Evolutionary conservation across 2,329 filamentous ascomycete genomes (phyloP).

Genomic region (Fusarium xylarioides): DNA sequence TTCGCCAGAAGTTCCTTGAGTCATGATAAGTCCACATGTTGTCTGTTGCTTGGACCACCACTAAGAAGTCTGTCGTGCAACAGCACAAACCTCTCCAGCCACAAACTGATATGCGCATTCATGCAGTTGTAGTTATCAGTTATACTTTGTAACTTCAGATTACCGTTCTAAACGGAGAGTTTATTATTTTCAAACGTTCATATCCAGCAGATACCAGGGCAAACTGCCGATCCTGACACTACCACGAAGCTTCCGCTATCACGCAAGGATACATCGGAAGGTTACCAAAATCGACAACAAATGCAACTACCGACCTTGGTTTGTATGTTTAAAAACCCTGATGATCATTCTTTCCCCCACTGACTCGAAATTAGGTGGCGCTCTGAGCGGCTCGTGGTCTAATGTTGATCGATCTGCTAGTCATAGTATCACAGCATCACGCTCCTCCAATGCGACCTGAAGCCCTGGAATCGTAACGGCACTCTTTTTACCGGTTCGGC

Average conservation of each 20-base stretch:
- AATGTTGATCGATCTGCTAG: slow-evolving; percentile 20
- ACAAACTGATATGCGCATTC: background rate
- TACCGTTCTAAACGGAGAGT: background rate
- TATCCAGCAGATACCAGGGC: background rate
- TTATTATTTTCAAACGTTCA: background rate
- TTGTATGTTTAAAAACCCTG: background rate
- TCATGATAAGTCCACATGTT: background rate
- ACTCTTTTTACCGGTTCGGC: background rate
- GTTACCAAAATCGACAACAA: background rate
- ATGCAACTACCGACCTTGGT: slow-evolving; percentile 1
- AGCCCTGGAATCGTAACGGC: background rate
- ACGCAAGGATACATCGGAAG: slow-evolving; percentile 2
- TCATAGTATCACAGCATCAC: background rate
- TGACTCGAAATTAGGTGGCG: slow-evolving; percentile 36
- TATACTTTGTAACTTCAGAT: background rate
- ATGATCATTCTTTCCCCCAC: slow-evolving; percentile 6
- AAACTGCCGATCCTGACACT: slow-evolving; percentile 13
- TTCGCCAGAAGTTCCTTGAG: background rate
- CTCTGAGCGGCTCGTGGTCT: slow-evolving; percentile 1
- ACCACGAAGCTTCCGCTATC: slow-evolving; percentile 3
- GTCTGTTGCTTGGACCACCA: background rate
- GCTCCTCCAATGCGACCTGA: background rate
- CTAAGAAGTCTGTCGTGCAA: background rate
- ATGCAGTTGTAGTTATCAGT: background rate
- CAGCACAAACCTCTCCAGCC: background rate